phyloP scores from a whole-genome alignment of 148 eudicot genomes.

The Amaranthus hypochondriacus region DNA sequence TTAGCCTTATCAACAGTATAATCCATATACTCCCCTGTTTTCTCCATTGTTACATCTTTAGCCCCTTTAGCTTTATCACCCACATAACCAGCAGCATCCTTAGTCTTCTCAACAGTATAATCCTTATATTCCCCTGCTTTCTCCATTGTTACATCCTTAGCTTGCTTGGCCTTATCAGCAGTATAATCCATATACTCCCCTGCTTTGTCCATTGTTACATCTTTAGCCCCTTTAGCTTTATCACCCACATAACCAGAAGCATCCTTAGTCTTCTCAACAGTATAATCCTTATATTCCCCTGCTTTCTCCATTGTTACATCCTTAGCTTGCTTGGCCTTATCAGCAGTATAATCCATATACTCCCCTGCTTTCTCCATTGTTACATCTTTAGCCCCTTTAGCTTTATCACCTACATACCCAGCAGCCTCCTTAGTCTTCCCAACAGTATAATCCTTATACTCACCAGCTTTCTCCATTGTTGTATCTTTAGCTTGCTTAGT shows the following conservation, averaged over 20 bases:
- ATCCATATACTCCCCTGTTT: not conserved
- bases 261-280: slow-evolving; percentile 16
- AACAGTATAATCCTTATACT: slow-evolving; percentile 26
- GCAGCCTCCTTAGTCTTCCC: slow-evolving; percentile 26
- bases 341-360: slow-evolving; percentile 21
- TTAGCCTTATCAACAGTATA: not conserved
- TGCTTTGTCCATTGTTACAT: slow-evolving; percentile 5
- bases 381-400: slow-evolving; percentile 26
- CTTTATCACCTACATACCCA: slow-evolving; percentile 25
- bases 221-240: slow-evolving; percentile 17
- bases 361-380: slow-evolving; percentile 17
- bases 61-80: too few relatives aligned
- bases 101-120: too few relatives aligned
- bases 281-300: slow-evolving; percentile 21
- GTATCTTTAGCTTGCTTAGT: slow-evolving; percentile 27
- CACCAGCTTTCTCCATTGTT: slow-evolving; percentile 11
- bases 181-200: slow-evolving; percentile 18
- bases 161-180: slow-evolving; percentile 23
- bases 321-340: not conserved
- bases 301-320: slow-evolving; percentile 1
- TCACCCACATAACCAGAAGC: slow-evolving; percentile 12
- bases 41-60: slow-evolving; percentile 6
- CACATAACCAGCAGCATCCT: too few relatives aligned
- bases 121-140: too few relatives aligned
- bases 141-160: too few relatives aligned